Evolutionary conservation across 2,329 filamentous ascomycete species (phyloP).

Genomic region (Curvularia hawaiiensis): DNA sequence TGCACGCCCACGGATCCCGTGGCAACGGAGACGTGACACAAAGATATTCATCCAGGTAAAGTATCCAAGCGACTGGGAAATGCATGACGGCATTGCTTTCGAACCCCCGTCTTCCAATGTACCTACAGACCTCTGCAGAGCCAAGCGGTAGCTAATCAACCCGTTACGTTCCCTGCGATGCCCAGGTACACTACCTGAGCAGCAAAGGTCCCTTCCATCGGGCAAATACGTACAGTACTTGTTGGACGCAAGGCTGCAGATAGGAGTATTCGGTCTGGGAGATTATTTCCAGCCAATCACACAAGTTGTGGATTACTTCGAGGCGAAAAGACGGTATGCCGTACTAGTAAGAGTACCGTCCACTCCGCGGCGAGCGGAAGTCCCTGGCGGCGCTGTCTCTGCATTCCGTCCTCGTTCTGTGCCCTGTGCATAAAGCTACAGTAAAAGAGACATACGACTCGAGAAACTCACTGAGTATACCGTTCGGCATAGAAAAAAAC

Average conservation of each 20-base stretch:
- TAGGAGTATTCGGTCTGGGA: neutral
- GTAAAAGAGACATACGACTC: too few relatives aligned
- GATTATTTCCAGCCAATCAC: slow-evolving; percentile 14
- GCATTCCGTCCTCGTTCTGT: too few relatives aligned
- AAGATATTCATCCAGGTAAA: slow-evolving; percentile 81
- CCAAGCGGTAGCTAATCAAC: neutral
- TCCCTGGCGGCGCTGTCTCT: too few relatives aligned
- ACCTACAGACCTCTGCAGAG: slow-evolving; percentile 28
- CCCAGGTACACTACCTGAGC: slow-evolving; percentile 3
- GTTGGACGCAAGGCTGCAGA: too few relatives aligned
- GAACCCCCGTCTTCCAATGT: slow-evolving; percentile 32
- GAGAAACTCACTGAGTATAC: too few relatives aligned
- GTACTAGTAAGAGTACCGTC: too few relatives aligned
- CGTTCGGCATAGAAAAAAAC: neutral
- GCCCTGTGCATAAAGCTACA: too few relatives aligned
- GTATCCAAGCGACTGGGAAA: slow-evolving; percentile 1
- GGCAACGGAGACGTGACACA: slow-evolving; percentile 67
- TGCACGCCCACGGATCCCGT: slow-evolving; percentile 24
- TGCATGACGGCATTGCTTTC: slow-evolving; percentile 8
- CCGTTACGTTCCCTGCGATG: slow-evolving; percentile 1
- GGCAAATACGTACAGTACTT: slow-evolving; percentile 10
- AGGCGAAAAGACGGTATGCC: too few relatives aligned
- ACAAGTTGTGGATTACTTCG: slow-evolving; percentile 3
- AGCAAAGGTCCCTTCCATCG: slow-evolving; percentile 12
- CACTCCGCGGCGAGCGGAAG: too few relatives aligned